Percentiles rank a stretch among this genome's conserved stretches.
phyloP scores from a whole-genome alignment of 495 filamentous ascomycete species.

The Rhizodiscina lignyota region DNA sequence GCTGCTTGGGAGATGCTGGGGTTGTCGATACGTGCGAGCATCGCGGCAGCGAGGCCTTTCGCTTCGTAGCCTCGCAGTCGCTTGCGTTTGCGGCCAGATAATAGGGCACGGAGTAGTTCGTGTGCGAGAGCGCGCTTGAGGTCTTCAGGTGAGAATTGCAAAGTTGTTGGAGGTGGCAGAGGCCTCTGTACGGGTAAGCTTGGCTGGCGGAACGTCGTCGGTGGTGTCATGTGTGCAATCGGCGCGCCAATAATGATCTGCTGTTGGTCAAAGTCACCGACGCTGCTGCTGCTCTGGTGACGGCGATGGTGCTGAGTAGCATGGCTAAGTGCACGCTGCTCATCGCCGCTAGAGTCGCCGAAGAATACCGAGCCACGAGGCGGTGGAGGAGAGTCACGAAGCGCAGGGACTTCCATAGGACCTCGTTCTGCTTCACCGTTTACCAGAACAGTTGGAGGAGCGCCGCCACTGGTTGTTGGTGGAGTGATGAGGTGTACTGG shows the following conservation, averaged over 20 bases:
- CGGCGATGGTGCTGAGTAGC: not conserved
- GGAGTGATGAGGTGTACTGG: conserved; percentile 68
- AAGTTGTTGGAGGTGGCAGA: not conserved
- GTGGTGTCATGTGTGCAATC: not conserved
- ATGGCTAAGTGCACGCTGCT: not conserved
- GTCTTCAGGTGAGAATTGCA: conserved; percentile 2
- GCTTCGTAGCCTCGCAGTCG: conserved; percentile 20
- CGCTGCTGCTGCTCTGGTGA: not conserved
- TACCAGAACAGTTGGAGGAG: conserved; percentile 40
- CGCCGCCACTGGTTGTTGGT: too few species aligned
- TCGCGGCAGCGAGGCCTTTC: conserved; percentile 18
- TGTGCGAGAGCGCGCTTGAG: conserved; percentile 20
- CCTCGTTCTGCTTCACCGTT: conserved; percentile 38
- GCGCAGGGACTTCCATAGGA: too few species aligned
- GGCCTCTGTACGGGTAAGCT: not conserved
- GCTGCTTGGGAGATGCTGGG: not conserved
- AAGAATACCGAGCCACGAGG: conserved; percentile 14
- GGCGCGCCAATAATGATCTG: not conserved
- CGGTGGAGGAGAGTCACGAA: conserved; percentile 10
- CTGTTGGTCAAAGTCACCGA: too few species aligned
- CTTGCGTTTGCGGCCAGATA: conserved; percentile 12
- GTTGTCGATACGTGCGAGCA: conserved; percentile 7
- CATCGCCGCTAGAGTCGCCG: not conserved
- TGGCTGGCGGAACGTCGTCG: not conserved
- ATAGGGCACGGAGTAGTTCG: conserved; percentile 19